A percentile compares a stretch with the other conserved stretches of the same genome.
Conservation (phyloP, 2,329 filamentous ascomycete genomes). For the Pseudogymnoascus destructans region DNA sequence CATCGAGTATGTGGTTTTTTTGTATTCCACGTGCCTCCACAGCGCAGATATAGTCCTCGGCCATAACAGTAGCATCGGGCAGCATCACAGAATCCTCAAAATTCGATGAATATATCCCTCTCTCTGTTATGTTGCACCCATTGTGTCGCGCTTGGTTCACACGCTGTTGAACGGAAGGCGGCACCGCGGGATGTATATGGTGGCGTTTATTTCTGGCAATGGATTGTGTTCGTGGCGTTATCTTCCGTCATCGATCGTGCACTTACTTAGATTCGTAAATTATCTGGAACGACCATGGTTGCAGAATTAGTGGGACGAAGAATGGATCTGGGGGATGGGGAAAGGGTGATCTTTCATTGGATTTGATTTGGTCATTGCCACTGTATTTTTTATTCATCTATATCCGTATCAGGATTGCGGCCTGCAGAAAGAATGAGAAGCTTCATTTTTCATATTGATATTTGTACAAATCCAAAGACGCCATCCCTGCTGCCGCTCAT, state of each 20-base stretch:
- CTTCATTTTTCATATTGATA: neutral
- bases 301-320: constrained; percentile 1
- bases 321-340: constrained; percentile 1
- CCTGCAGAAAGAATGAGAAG: neutral
- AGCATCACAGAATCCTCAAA: neutral
- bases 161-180: neutral
- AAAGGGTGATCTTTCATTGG: neutral
- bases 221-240: neutral
- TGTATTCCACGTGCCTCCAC: neutral
- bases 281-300: neutral
- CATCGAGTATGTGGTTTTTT: neutral
- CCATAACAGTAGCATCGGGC: neutral
- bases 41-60: neutral
- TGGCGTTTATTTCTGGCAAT: neutral
- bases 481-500: neutral
- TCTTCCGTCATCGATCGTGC: neutral
- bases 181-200: neutral
- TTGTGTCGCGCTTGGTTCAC: neutral
- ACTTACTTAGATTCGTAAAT: neutral
- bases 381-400: neutral
- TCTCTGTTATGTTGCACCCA: neutral
- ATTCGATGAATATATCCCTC: neutral
- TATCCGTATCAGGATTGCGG: neutral
- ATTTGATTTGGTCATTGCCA: neutral
- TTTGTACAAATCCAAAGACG: neutral